A percentile compares a stretch with the other conserved stretches of the same genome.
These are phyloP conservation scores for Xylariomycetidae sp. DNA, from an alignment of 2,329 filamentous ascomycete genomes.

Conservation along the genomic window DNA sequence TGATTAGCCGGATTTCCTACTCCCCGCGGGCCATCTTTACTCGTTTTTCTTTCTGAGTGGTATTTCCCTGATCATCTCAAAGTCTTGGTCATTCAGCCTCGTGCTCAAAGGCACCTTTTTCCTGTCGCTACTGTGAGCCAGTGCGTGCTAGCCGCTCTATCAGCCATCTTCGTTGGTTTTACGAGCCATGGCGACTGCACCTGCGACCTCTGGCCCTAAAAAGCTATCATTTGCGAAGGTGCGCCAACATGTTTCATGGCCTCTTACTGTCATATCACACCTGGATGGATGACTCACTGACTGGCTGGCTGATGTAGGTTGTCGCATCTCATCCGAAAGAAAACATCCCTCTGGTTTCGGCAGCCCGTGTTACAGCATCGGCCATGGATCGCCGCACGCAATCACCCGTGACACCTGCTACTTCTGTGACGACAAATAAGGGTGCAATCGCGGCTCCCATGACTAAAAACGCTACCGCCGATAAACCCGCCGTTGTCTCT, in stretches of 20 bases:
- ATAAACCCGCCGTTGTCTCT: conserved; percentile 12
- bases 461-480: conserved; percentile 11
- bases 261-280: neutral
- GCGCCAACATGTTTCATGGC: conserved; percentile 1
- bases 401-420: conserved; percentile 12
- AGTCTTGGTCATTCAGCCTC: conserved; percentile 3
- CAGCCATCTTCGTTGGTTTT: no score
- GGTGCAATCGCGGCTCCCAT: conserved; percentile 11
- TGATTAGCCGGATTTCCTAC: conserved; percentile 49
- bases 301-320: conserved; percentile 20
- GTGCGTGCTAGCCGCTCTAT: no score
- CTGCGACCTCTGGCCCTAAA: conserved; percentile 23
- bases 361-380: conserved; percentile 26
- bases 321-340: conserved; percentile 28
- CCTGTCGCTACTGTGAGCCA: conserved; percentile 14
- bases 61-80: conserved; percentile 14
- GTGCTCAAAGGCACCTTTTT: conserved; percentile 4
- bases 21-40: conserved; percentile 49
- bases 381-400: conserved; percentile 24
- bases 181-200: conserved; percentile 24
- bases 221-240: conserved; percentile 31
- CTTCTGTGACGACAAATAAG: conserved; percentile 13
- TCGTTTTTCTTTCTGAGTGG: conserved; percentile 48
- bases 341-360: conserved; percentile 16
- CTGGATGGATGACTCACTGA: no score